phyloP scores from a whole-genome alignment of 306 rosid genomes.

The Quercus cerris region DNA sequence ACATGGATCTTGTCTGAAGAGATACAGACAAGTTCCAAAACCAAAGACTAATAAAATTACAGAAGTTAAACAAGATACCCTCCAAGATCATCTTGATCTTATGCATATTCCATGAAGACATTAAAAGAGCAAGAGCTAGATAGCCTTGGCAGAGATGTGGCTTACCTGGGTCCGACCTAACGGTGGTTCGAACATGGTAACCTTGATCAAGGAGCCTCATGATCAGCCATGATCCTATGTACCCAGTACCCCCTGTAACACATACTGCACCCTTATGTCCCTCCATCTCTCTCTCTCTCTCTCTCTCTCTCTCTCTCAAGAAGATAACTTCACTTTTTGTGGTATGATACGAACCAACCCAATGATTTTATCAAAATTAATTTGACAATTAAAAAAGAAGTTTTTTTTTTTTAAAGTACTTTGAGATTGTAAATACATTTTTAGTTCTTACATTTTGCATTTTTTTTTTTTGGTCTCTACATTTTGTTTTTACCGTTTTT shows the following conservation, averaged over 20 bases:
- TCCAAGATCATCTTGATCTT: not conserved
- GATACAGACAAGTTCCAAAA: too few relatives aligned
- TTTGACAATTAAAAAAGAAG: too few relatives aligned
- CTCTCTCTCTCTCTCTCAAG: not conserved
- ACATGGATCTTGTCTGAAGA: not conserved
- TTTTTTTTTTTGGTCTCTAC: too few relatives aligned
- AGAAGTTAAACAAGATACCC: too few relatives aligned
- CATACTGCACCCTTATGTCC: conserved; percentile 37
- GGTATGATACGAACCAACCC: too few relatives aligned
- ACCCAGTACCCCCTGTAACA: conserved; percentile 57
- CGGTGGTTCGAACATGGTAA: conserved; percentile 43
- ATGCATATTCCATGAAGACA: not conserved
- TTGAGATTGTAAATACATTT: too few relatives aligned
- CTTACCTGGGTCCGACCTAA: conserved; percentile 42
- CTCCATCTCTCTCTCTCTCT: conserved; percentile 22
- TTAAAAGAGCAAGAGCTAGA: not conserved
- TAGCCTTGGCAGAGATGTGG: not conserved
- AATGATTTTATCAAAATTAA: too few relatives aligned
- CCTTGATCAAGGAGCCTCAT: conserved; percentile 49
- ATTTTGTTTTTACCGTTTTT: too few relatives aligned
- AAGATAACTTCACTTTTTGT: too few relatives aligned
- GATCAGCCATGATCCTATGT: conserved; percentile 47
- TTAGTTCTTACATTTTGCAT: too few relatives aligned
- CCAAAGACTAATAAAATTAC: too few relatives aligned
- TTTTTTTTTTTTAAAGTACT: too few relatives aligned